A percentile compares a stretch with the other conserved stretches of the same genome.
phyloP scores from a whole-genome alignment of 148 eudicot species.

The Hydrangea macrophylla region DNA sequence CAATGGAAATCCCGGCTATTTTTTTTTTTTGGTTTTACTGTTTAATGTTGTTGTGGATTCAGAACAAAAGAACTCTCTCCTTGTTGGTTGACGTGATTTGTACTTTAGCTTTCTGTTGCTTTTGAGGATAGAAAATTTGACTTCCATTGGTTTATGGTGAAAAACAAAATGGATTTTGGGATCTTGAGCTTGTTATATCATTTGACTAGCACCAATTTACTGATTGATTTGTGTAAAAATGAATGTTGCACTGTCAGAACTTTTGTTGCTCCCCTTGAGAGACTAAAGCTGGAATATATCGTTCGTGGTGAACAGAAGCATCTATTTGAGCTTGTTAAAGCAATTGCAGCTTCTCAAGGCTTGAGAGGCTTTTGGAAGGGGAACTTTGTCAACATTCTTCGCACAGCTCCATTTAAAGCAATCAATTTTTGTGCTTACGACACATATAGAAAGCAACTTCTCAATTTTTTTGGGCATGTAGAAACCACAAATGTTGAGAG shows the following conservation, averaged over 20 bases:
- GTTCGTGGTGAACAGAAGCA: slow-evolving; percentile 66
- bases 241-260: slow-evolving; percentile 49
- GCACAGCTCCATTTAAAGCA: slow-evolving; percentile 73
- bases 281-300: slow-evolving; percentile 70
- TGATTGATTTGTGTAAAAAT: slow-evolving; percentile 26
- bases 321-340: slow-evolving; percentile 44
- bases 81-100: background rate
- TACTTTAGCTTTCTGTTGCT: background rate
- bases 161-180: background rate
- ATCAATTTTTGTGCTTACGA: slow-evolving; percentile 64
- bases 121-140: background rate
- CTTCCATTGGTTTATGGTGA: background rate
- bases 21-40: background rate
- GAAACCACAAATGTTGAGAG: slow-evolving; percentile 51
- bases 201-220: slow-evolving; percentile 16
- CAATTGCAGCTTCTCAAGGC: slow-evolving; percentile 53
- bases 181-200: slow-evolving; percentile 4
- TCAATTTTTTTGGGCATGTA: slow-evolving; percentile 34
- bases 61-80: background rate
- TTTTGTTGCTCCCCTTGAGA: slow-evolving; percentile 68
- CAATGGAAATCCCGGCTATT: background rate
- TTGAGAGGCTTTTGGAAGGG: slow-evolving; percentile 76
- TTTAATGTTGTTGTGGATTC: background rate
- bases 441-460: slow-evolving; percentile 56
- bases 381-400: slow-evolving; percentile 60